These are phyloP conservation scores for Lactarius deliciosus DNA, from an alignment of 768 basidiomycete genomes.

Conservation along the genomic window DNA sequence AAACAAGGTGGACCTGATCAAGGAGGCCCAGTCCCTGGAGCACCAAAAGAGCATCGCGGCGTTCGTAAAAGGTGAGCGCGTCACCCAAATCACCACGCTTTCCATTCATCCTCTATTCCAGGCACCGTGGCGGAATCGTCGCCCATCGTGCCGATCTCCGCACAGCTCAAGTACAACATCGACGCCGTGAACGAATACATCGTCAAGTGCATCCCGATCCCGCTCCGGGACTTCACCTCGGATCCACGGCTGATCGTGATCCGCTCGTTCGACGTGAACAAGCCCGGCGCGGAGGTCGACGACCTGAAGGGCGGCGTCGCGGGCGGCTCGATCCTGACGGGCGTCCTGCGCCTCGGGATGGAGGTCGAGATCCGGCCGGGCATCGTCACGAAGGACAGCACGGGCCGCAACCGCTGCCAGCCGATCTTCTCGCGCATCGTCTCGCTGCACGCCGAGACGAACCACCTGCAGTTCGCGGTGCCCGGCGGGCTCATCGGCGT, in stretches of 20 bases:
- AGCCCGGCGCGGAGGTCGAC: conserved; percentile 94
- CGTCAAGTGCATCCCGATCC: conserved; percentile 94
- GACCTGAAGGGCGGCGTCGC: conserved; percentile 98
- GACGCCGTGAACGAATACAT: conserved; percentile 99
- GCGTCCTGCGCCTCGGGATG: conserved; percentile 84
- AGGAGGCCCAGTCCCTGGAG: conserved; percentile 90
- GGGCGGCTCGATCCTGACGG: conserved; percentile 92
- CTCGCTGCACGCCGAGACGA: conserved; percentile 92
- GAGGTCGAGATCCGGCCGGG: conserved; percentile 98
- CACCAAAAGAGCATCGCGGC: conserved; percentile 94
- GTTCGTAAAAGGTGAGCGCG: conserved; percentile 79
- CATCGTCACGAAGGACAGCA: conserved; percentile 91
- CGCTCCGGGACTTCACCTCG: conserved; percentile 87
- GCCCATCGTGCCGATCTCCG: conserved; percentile 98
- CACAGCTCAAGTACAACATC: conserved; percentile 98
- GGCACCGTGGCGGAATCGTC: conserved; percentile 97
- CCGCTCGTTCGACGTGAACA: conserved; percentile 99
- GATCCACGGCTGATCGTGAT: conserved; percentile 96
- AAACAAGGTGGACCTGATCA: conserved; percentile 98
- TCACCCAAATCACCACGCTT: neutral
- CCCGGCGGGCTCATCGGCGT: conserved; percentile 99
- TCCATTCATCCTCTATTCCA: conserved; percentile 33
- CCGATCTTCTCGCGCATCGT: conserved; percentile 93
- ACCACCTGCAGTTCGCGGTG: conserved; percentile 90
- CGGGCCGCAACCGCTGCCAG: conserved; percentile 86